phyloP scores from a whole-genome alignment of 2,329 filamentous ascomycete genomes.

The Colletotrichum eleusines region DNA sequence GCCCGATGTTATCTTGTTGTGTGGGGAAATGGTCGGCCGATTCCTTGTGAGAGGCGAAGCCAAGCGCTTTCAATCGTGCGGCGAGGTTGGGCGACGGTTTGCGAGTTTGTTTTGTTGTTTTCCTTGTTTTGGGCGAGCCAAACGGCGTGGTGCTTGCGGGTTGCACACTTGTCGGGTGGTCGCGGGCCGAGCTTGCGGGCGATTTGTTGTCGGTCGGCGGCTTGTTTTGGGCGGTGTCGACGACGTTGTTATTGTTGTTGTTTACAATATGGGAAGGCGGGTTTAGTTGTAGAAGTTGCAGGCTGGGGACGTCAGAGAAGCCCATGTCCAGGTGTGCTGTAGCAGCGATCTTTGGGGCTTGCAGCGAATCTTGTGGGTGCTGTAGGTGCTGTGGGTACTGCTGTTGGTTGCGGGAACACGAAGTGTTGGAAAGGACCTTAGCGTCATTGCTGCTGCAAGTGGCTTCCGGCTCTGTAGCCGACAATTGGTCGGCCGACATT shows the following conservation, averaged over 20 bases:
- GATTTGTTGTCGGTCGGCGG: slow-evolving; percentile 22
- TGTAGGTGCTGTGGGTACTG: slow-evolving; percentile 32
- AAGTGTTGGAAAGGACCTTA: not conserved
- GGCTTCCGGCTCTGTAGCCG: slow-evolving; percentile 21
- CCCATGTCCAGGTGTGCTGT: slow-evolving; percentile 47
- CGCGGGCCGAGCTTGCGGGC: slow-evolving; percentile 3
- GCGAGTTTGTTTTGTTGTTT: slow-evolving; percentile 54
- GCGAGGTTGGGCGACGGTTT: slow-evolving; percentile 75
- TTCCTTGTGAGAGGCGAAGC: slow-evolving; percentile 64
- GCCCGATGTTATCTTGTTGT: slow-evolving; percentile 67
- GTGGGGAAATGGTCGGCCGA: slow-evolving; percentile 45
- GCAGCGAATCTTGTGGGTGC: slow-evolving; percentile 15
- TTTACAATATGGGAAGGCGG: slow-evolving; percentile 36
- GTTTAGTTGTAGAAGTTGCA: slow-evolving; percentile 54
- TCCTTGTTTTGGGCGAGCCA: slow-evolving; percentile 46
- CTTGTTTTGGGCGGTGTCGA: slow-evolving; percentile 43
- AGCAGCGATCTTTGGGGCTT: slow-evolving; percentile 20
- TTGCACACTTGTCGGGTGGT: slow-evolving; percentile 18
- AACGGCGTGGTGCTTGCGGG: slow-evolving; percentile 39
- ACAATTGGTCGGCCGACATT: slow-evolving; percentile 28
- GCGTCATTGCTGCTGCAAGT: slow-evolving; percentile 14
- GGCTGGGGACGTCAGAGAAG: slow-evolving; percentile 56
- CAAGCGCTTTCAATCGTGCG: slow-evolving; percentile 73
- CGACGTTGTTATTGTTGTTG: slow-evolving; percentile 45
- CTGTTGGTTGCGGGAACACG: slow-evolving; percentile 22